Evolutionary conservation across 495 filamentous ascomycete species (phyloP).

Genomic region (Aspergillus kassunensis): DNA sequence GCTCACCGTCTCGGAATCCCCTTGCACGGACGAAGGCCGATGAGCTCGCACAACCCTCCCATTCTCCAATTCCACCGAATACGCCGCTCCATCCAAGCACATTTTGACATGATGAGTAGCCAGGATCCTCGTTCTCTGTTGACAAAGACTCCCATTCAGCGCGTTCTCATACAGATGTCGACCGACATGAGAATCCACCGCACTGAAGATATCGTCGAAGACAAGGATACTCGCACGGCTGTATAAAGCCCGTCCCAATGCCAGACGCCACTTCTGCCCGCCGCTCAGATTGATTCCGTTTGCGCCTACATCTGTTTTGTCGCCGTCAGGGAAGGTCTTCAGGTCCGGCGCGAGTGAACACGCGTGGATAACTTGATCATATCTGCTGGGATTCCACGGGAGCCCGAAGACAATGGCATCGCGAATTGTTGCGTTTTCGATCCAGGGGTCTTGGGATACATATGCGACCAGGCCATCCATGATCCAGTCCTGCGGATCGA

Average conservation of each 20-base stretch:
- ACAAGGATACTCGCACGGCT: constrained; percentile 75
- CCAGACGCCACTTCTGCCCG: constrained; percentile 78
- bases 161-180: constrained; percentile 72
- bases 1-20: not conserved
- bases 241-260: constrained; percentile 75
- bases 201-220: constrained; percentile 82
- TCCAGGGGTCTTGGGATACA: constrained; percentile 82
- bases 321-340: constrained; percentile 68
- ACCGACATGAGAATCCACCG: constrained; percentile 66
- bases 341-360: constrained; percentile 74
- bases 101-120: constrained; percentile 81
- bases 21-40: constrained; percentile 30
- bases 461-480: constrained; percentile 66
- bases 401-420: constrained; percentile 73
- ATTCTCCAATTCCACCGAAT: constrained; percentile 64
- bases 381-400: constrained; percentile 60
- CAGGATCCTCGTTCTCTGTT: constrained; percentile 70
- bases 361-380: constrained; percentile 59
- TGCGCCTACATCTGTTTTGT: constrained; percentile 73
- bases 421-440: constrained; percentile 74
- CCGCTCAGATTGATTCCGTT: constrained; percentile 84
- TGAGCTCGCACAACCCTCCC: constrained; percentile 41
- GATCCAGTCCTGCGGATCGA: constrained; percentile 29
- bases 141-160: constrained; percentile 62
- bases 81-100: constrained; percentile 65